Percentiles rank a stretch among this genome's conserved stretches.
Conservation (phyloP, 495 filamentous ascomycete species). For the Astrocystis sublimbata region DNA sequence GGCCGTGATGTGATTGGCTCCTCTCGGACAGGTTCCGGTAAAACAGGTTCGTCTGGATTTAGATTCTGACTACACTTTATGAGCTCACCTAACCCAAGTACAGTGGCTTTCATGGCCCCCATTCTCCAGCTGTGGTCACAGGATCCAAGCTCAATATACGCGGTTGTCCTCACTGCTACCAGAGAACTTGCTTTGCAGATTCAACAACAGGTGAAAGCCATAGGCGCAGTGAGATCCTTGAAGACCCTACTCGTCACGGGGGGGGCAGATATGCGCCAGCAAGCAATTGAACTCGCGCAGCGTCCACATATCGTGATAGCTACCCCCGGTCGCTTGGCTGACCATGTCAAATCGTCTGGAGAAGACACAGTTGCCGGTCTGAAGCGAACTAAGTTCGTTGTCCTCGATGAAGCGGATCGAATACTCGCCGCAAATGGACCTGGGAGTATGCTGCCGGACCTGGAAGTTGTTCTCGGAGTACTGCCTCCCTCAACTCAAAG, state of each 20-base stretch:
- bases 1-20: conserved; percentile 93
- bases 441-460: conserved; percentile 89
- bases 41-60: conserved; percentile 55
- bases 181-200: conserved; percentile 94
- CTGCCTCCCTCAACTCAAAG: conserved; percentile 71
- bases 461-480: conserved; percentile 80
- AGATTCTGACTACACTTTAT: neutral
- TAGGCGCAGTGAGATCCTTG: conserved; percentile 79
- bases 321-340: conserved; percentile 89
- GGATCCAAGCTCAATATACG: conserved; percentile 90
- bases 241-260: conserved; percentile 87
- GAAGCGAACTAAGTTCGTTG: conserved; percentile 74
- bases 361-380: conserved; percentile 84
- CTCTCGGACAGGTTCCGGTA: conserved; percentile 94
- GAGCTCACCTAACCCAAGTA: neutral
- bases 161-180: conserved; percentile 85
- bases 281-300: conserved; percentile 77
- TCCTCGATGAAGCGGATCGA: conserved; percentile 95
- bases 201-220: conserved; percentile 89
- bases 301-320: conserved; percentile 92
- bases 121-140: conserved; percentile 91
- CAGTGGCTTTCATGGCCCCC: conserved; percentile 87
- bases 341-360: conserved; percentile 88
- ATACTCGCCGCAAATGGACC: conserved; percentile 68
- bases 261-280: conserved; percentile 86